Conservation (phyloP, 257 asterid species). For the Solanum ossicruentum region DNA sequence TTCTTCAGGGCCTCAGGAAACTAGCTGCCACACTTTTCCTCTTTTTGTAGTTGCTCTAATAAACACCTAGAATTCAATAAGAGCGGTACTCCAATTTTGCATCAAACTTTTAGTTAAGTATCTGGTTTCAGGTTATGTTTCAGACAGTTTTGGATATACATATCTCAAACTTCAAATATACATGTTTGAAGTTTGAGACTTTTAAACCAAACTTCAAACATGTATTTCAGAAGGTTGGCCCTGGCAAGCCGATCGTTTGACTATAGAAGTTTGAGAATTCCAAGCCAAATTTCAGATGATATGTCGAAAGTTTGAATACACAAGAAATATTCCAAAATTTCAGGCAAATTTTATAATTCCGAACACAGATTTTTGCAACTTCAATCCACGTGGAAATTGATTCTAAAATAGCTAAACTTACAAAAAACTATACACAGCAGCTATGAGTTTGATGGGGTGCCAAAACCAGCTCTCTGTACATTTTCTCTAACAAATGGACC, state of each 20-base stretch:
- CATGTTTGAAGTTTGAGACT: background rate
- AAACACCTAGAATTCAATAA: background rate
- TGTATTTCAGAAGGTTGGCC: no score
- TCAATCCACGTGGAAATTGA: background rate
- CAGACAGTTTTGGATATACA: background rate
- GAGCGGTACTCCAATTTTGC: background rate
- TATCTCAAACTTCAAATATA: background rate
- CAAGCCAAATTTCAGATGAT: background rate
- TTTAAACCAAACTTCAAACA: background rate
- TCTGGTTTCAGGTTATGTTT: constrained; percentile 21
- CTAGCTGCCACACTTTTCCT: background rate
- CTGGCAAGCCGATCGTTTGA: background rate
- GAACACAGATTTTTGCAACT: background rate
- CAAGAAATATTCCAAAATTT: background rate
- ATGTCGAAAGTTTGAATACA: background rate
- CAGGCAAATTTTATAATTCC: background rate
- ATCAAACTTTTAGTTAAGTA: background rate
- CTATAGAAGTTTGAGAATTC: background rate
- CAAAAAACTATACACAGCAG: background rate
- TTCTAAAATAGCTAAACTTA: background rate
- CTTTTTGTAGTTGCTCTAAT: background rate
- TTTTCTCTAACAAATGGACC: background rate
- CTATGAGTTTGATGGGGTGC: background rate
- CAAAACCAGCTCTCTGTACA: background rate
- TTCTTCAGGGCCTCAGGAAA: background rate